These are phyloP conservation scores for Solanum neorickii DNA, from an alignment of 257 asterid genomes.

Conservation along the genomic window DNA sequence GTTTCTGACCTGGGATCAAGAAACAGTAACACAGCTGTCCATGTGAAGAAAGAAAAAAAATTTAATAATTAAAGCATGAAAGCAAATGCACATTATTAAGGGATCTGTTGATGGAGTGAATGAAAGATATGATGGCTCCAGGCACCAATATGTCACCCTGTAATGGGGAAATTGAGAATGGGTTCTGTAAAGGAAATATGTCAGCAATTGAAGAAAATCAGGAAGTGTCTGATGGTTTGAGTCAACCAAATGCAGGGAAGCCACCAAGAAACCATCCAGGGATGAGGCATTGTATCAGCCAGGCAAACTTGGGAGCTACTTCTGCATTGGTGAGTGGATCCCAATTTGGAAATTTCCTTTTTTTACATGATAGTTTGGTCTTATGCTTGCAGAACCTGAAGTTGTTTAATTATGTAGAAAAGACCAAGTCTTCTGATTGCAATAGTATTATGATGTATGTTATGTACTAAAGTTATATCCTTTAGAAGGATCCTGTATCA, in stretches of 20 bases:
- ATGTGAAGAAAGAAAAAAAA: slow-evolving; percentile 6
- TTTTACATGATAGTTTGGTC: neutral
- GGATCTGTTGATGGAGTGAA: slow-evolving; percentile 13
- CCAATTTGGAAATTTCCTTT: neutral
- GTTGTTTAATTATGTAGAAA: neutral
- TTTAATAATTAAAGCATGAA: neutral
- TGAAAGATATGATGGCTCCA: slow-evolving; percentile 35
- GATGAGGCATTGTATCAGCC: slow-evolving; percentile 88
- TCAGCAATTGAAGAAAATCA: slow-evolving; percentile 23
- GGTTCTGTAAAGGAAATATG: slow-evolving; percentile 24
- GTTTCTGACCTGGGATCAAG: slow-evolving; percentile 13
- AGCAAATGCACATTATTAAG: neutral
- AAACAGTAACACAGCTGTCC: slow-evolving; percentile 15
- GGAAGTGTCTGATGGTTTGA: slow-evolving; percentile 18
- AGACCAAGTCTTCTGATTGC: neutral
- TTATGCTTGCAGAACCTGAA: neutral
- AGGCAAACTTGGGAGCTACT: slow-evolving; percentile 49
- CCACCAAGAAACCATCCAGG: slow-evolving; percentile 47
- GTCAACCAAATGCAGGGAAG: slow-evolving; percentile 45
- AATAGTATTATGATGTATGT: neutral
- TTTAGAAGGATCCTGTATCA: neutral
- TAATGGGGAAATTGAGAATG: slow-evolving; percentile 34
- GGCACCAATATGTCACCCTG: slow-evolving; percentile 27
- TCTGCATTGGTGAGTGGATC: slow-evolving; percentile 38
- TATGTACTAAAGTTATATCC: neutral